Evolutionary conservation across 148 eudicot genomes (phyloP).

Genomic region (Agrostemma githago): DNA sequence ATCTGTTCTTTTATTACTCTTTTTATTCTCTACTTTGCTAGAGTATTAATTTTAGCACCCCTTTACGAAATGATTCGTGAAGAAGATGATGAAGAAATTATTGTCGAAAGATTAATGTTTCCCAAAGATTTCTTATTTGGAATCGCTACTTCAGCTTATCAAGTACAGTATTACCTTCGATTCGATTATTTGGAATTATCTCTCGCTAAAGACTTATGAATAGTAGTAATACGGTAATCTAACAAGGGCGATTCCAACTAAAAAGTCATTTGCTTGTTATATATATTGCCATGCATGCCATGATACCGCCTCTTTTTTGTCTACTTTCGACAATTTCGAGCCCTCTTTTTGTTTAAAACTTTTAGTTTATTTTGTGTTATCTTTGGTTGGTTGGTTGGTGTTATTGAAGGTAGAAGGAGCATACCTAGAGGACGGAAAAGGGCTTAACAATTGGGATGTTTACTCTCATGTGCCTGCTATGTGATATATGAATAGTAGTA

Average conservation of each 20-base stretch:
- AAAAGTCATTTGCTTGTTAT: too few species aligned
- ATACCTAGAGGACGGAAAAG: constrained; percentile 51
- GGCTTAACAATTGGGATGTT: constrained; percentile 64
- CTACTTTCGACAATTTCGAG: not conserved
- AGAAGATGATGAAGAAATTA: not conserved
- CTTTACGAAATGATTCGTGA: not conserved
- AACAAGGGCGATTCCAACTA: too few species aligned
- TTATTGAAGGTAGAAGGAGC: constrained; percentile 57
- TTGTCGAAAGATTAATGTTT: constrained; percentile 16
- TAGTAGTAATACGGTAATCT: too few species aligned
- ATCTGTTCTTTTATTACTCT: not conserved
- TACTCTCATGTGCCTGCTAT: constrained; percentile 21
- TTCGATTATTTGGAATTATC: too few species aligned
- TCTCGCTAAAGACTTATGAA: too few species aligned
- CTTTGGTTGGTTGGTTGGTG: not conserved
- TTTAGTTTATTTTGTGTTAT: too few species aligned
- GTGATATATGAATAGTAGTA: too few species aligned
- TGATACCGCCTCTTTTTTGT: too few species aligned
- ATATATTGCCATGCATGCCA: too few species aligned
- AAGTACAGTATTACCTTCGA: not conserved
- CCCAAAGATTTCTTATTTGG: constrained; percentile 23
- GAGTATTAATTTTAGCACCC: not conserved
- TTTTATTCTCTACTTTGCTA: not conserved
- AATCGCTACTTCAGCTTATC: constrained; percentile 18
- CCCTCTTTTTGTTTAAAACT: not conserved